Conservation (phyloP, 2,329 filamentous ascomycete genomes). For the Cladosporium sp. region DNA sequence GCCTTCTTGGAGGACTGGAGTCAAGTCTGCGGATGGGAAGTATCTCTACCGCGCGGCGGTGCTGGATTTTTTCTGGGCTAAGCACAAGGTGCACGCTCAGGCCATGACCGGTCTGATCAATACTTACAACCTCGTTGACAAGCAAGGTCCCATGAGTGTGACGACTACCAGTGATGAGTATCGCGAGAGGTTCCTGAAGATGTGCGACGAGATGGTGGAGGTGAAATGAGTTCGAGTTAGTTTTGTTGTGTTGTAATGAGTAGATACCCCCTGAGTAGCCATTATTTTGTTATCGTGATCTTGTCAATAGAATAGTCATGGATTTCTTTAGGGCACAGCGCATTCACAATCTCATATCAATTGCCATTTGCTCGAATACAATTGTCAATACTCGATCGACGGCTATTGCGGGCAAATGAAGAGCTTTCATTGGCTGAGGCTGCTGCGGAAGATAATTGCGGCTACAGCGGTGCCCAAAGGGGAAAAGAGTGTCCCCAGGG, state of each 20-base stretch:
- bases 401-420: constrained; percentile 3
- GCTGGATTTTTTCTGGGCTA: constrained; percentile 75
- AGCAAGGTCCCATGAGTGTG: constrained; percentile 68
- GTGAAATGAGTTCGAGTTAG: constrained; percentile 8
- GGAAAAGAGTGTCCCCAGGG: not conserved
- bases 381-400: not conserved
- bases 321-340: too few relatives aligned
- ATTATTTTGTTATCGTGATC: too few relatives aligned
- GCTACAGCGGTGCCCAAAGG: constrained; percentile 1
- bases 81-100: constrained; percentile 62
- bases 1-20: constrained; percentile 55
- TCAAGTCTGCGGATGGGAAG: constrained; percentile 57
- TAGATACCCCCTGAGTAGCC: too few relatives aligned
- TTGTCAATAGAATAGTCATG: too few relatives aligned
- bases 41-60: constrained; percentile 64
- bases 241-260: too few relatives aligned
- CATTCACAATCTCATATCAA: not conserved
- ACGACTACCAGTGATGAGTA: constrained; percentile 67
- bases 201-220: constrained; percentile 46
- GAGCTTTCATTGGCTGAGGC: too few relatives aligned
- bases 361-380: constrained; percentile 3
- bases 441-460: constrained; percentile 4
- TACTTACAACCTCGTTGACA: constrained; percentile 52
- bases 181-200: constrained; percentile 50
- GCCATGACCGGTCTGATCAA: constrained; percentile 60